These are phyloP conservation scores for Collybia nuda DNA, from an alignment of 768 basidiomycete genomes.

Conservation along the genomic window DNA sequence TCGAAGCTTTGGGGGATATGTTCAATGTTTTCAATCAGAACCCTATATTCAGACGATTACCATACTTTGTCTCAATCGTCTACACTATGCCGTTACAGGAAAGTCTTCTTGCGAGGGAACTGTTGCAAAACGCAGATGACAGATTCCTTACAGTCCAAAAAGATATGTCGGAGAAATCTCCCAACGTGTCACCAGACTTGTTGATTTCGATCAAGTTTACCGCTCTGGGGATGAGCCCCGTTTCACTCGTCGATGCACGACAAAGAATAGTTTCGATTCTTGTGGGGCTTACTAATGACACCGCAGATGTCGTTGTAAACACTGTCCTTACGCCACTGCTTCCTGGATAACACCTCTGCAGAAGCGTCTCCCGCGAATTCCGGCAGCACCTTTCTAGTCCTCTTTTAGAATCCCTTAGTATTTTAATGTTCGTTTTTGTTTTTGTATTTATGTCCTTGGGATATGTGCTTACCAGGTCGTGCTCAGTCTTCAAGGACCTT, in stretches of 20 bases:
- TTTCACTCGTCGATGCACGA: background rate
- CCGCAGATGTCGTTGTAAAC: constrained; percentile 2
- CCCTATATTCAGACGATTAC: background rate
- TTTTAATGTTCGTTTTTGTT: constrained; percentile 11
- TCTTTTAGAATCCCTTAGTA: constrained; percentile 8
- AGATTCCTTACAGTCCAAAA: background rate
- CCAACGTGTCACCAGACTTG: constrained; percentile 11
- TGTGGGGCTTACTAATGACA: constrained; percentile 11
- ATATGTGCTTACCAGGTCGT: background rate
- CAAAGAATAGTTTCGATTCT: constrained; percentile 9
- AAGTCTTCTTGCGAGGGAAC: background rate
- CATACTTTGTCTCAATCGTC: background rate
- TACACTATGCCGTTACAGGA: background rate
- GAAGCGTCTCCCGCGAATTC: constrained; percentile 3
- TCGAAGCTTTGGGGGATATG: background rate
- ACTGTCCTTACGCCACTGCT: constrained; percentile 12
- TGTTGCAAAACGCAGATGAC: background rate
- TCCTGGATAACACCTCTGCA: constrained; percentile 16
- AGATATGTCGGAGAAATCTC: background rate
- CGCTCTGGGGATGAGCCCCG: background rate
- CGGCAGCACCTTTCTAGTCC: constrained; percentile 6
- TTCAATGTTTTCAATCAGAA: background rate
- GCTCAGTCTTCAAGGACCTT: constrained; percentile 13
- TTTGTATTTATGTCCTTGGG: background rate
- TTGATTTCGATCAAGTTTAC: constrained; percentile 17